Base-by-base conservation (phyloP, 2,329 filamentous ascomycete species). In the Fusarium sp. region DNA sequence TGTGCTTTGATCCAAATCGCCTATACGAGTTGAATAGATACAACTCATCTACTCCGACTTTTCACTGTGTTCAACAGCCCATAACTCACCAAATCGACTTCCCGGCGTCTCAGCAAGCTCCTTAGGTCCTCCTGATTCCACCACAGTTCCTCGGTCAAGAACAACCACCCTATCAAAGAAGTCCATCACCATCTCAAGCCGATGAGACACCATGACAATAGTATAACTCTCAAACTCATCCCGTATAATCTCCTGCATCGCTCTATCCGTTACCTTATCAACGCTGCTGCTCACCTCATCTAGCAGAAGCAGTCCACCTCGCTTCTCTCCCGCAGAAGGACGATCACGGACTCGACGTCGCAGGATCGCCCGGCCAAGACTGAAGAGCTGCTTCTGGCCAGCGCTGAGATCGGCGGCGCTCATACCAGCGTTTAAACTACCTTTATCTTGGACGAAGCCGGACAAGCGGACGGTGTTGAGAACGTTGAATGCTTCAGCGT, bases 311-410 rank as follows among this genome's bases (percentile, higher is more conserved):
- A 83, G 11, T 0, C 74, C 74, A 2, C 74, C 72, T n/a, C 58
- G 54, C 22, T 68, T 74, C 45, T 75, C 66, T 4, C 51, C 7
- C 2, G 20, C 26, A 6, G 31, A 36, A 1, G 65, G 58, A n/a
- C 60, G 65, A 11, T 74, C 69, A 4, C 72, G 67, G 1, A 74
- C 66, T 1, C 72, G 52, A 3, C 72, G 59, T 6, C 84, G 78
- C 9, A 91, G 75, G 18, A 91, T 81, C 0, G 88, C 89, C 1
- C 89, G 78, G 0, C 86, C 89, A 2, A 92, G 82, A 66, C 85
- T 88, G 69, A 92, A 90, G 0, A 92, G 81, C 71, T 92, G 90
- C 44, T 84, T 84, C 75, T 92, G 89, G 0, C 90, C 90, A 34
- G 86, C 83, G 7, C 83, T 86, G 7, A 90, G 79, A 51, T 81